Evolutionary conservation across 306 rosid genomes (phyloP), one percentile per base, ranked within the genome.

Genomic region (Elaeagnus macrophylla): DNA sequence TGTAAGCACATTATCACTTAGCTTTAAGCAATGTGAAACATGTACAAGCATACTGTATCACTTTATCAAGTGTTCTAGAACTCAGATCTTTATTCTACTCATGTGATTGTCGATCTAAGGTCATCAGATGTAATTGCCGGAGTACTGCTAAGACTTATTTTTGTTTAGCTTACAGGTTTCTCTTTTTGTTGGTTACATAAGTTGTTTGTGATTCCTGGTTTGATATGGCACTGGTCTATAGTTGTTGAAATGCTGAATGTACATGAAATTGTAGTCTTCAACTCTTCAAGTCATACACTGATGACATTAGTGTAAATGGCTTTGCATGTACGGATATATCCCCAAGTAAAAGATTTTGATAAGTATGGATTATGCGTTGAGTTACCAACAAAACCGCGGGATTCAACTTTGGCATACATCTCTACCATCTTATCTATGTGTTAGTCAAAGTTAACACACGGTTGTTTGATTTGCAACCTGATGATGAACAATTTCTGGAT

Each of bases 81-180:
- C 64, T 55, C 64, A 70, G 70, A 65, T 68, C 50, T 40, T 59
- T 46, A 71, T 11, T 73, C 76, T n/a, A 37, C 48, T 35, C 53
- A 51, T 54, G 58, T 51, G 72, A 73, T 49, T 62, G 62, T 67
- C 70, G 59, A 57, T 65, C 78, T 46, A 73, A 77, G 66, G 45
- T 64, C 79, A 57, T 77, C 61, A 46, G 18, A 2, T 37, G 53
- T 17, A 54, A 45, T 42, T n/a, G 7, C 5, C 3, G 70, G 76
- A 40, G 69, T 74, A 25, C 53, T 19, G 44, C 90, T 58, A 35
- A 35, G 46, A 15, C 54, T 14, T 59, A 48, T 67, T 37, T 50
- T 57, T 32, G 10, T 13, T 48, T 10, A 65, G 51, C 32, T 51
- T 70, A 73, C 59, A 59, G 75, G 14, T 51, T 16, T 25, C 50